Base-by-base conservation (phyloP, 352 stramenopile species). In the Albugo candida region DNA sequence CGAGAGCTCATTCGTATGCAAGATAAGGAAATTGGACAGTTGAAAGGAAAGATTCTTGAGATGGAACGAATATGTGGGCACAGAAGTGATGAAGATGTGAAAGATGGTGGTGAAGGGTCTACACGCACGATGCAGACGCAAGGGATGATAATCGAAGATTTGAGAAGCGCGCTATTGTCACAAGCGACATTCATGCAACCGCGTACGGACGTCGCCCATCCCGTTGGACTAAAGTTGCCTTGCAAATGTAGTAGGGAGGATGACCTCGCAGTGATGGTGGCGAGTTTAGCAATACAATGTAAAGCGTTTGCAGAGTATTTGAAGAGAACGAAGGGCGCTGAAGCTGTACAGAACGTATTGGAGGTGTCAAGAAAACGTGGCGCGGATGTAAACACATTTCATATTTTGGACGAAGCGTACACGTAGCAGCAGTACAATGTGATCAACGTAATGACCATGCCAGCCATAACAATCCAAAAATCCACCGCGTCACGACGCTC, bases 1-100 rank as follows among this genome's bases (percentile, higher is more conserved):
- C 71, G 83, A 35, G 71, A 87, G 44, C 61, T 87, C 20, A 87
- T 87, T 47, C 70, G 75, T 5, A 79, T 84, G 53, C 75, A 87
- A 54, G 75, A 87, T 39, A 68, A 76, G 42, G 67, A 83, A 36
- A 67, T 86, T 40, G 59, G 75, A 5, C 61, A 72, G 16, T 49
- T 87, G 4, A 54, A 82, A 48, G 49, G 56, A 13, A 49, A 68
- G 51, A 40, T 66, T 6, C 36, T 59, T 1, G 55, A 60, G 48
- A 49, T 61, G 4, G 20, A 24, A 8, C 20, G 17, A 24, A 43
- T 3, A 21, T 50, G 2, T 34, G 40, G 2, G 48, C 19, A 18
- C 46, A 35, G n/a, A 39, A 35, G 20, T 3, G 20, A 43, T 24
- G 17, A 41, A 16, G 36, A 43, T 8, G 8, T 8, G 8, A 24